A percentile compares a stretch with the other conserved stretches of the same genome.
Evolutionary conservation across 1,284 basidiomycete genomes (phyloP).

Genomic region (Marasmius fiardii): DNA sequence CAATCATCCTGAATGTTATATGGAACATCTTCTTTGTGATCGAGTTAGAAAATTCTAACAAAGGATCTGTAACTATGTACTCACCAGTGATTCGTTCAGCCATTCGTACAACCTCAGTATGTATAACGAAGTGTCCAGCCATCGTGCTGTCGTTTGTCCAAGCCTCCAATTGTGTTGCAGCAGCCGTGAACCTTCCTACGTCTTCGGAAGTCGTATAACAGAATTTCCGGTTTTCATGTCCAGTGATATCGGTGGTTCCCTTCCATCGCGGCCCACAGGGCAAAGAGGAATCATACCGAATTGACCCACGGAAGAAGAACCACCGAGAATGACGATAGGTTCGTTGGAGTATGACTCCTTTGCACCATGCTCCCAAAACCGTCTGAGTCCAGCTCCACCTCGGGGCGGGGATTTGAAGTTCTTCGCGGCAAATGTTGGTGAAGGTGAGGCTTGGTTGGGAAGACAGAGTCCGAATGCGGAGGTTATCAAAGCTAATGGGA

Average conservation of each 20-base stretch:
- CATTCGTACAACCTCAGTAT: slow-evolving; percentile 1
- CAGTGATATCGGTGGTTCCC: slow-evolving; percentile 2
- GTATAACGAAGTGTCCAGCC: neutral
- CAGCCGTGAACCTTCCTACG: slow-evolving; percentile 8
- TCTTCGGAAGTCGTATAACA: slow-evolving; percentile 4
- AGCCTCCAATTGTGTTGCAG: slow-evolving; percentile 6
- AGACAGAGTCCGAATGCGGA: neutral
- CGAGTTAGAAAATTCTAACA: too few relatives aligned
- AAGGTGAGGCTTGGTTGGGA: neutral
- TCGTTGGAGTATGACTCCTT: slow-evolving; percentile 24
- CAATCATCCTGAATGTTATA: neutral
- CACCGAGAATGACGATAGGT: slow-evolving; percentile 24
- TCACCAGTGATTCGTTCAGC: slow-evolving; percentile 1
- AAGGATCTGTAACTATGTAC: neutral
- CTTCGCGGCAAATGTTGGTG: neutral
- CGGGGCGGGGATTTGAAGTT: slow-evolving; percentile 33
- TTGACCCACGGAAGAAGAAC: slow-evolving; percentile 25
- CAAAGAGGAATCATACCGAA: slow-evolving; percentile 19
- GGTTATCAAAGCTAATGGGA: neutral
- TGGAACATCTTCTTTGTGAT: neutral
- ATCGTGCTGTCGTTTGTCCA: slow-evolving; percentile 9
- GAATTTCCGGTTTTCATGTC: slow-evolving; percentile 4
- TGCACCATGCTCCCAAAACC: slow-evolving; percentile 25
- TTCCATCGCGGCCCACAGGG: neutral
- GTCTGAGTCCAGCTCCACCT: slow-evolving; percentile 26